phyloP scores from a whole-genome alignment of 306 rosid genomes.

The Canavalia gladiata region DNA sequence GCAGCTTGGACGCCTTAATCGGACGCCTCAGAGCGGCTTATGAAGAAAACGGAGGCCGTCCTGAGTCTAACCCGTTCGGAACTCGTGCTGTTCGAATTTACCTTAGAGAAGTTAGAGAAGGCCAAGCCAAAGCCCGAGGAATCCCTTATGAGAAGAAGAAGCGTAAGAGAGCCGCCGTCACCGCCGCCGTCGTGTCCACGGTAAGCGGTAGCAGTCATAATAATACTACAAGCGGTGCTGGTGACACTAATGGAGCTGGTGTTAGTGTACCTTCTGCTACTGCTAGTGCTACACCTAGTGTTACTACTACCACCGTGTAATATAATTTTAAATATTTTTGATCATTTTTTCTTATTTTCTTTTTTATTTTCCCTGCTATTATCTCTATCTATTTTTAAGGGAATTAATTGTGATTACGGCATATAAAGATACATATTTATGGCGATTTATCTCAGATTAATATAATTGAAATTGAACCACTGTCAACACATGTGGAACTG shows the following conservation, averaged over 20 bases:
- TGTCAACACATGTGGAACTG: neutral
- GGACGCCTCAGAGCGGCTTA: constrained; percentile 96
- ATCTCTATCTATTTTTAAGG: constrained; percentile 24
- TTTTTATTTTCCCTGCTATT: neutral
- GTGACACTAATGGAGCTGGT: neutral
- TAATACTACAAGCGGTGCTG: neutral
- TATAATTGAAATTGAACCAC: constrained; percentile 10
- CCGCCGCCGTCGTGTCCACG: constrained; percentile 19
- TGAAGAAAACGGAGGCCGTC: constrained; percentile 92
- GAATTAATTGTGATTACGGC: constrained; percentile 58
- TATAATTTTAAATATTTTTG: constrained; percentile 43
- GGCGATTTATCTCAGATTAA: constrained; percentile 51
- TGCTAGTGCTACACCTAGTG: constrained; percentile 37
- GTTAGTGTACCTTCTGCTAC: constrained; percentile 19
- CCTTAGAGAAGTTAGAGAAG: constrained; percentile 82
- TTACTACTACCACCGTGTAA: constrained; percentile 55
- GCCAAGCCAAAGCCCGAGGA: constrained; percentile 92
- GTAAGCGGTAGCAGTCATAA: neutral
- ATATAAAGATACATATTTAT: constrained; percentile 42
- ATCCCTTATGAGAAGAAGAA: constrained; percentile 96
- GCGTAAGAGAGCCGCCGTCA: constrained; percentile 62
- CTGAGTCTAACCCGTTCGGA: constrained; percentile 88
- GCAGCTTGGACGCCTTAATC: constrained; percentile 93
- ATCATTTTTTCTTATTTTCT: neutral
- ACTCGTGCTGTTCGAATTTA: constrained; percentile 89